Conservation (phyloP, 441 rosid species). For the Iberis amara region DNA sequence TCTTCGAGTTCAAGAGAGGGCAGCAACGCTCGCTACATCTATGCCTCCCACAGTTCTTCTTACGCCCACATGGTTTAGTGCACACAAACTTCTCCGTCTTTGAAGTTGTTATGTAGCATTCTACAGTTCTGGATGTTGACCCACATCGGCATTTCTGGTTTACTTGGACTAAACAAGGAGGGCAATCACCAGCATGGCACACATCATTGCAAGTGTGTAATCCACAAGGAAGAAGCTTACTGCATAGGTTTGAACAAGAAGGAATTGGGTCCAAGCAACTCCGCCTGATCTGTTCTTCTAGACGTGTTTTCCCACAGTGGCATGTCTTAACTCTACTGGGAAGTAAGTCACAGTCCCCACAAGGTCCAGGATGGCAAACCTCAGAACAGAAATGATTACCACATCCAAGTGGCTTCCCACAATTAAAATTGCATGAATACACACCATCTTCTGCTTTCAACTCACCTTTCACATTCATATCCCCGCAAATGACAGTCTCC, state of each 20-base stretch:
- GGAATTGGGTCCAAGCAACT: constrained; percentile 91
- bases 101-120: constrained; percentile 57
- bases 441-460: constrained; percentile 70
- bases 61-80: constrained; percentile 72
- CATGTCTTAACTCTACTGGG: constrained; percentile 72
- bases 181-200: constrained; percentile 82
- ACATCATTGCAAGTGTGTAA: constrained; percentile 59
- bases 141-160: constrained; percentile 83
- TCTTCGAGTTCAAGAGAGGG: constrained; percentile 60
- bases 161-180: constrained; percentile 61
- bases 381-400: constrained; percentile 67
- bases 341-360: constrained; percentile 67
- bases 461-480: constrained; percentile 76
- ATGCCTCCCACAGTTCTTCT: constrained; percentile 94
- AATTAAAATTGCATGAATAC: constrained; percentile 59
- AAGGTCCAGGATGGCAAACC: constrained; percentile 82
- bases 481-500: constrained; percentile 78
- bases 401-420: constrained; percentile 62
- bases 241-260: constrained; percentile 58
- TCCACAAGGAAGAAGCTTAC: constrained; percentile 69
- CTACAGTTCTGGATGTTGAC: constrained; percentile 65
- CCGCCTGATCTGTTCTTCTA: constrained; percentile 55
- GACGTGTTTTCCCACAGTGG: constrained; percentile 72
- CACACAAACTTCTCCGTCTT: constrained; percentile 60
- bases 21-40: constrained; percentile 94